A percentile compares a stretch with the other conserved stretches of the same genome.
Evolutionary conservation across 2,329 filamentous ascomycete species (phyloP).

Genomic region (Biscogniauxia mediterranea): DNA sequence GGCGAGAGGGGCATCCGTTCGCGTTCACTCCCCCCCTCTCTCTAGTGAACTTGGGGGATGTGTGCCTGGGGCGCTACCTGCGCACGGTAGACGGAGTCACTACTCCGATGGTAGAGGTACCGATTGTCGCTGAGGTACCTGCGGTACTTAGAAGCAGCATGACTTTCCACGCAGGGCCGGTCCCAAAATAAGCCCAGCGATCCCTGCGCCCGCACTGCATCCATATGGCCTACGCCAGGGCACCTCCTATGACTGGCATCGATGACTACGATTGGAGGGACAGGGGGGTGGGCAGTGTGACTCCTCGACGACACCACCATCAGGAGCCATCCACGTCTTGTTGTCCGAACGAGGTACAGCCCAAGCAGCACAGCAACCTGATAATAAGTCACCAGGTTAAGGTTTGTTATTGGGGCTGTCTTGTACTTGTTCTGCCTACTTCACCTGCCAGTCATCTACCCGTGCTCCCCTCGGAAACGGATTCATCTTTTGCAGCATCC

Average conservation of each 20-base stretch:
- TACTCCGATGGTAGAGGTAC: conserved; percentile 22
- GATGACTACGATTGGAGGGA: conserved; percentile 26
- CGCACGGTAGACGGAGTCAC: conserved; percentile 15
- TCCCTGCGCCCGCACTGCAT: conserved; percentile 28
- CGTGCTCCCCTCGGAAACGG: background rate
- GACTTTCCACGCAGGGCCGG: conserved; percentile 18
- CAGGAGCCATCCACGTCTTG: conserved; percentile 30
- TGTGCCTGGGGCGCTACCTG: background rate
- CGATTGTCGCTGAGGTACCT: conserved; percentile 18
- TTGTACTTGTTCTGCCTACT: background rate
- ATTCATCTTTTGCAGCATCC: background rate
- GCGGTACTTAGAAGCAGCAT: conserved; percentile 18
- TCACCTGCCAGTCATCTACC: background rate
- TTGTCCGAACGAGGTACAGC: conserved; percentile 25
- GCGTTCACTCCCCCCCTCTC: background rate
- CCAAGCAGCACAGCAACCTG: conserved; percentile 16
- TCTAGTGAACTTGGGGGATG: background rate
- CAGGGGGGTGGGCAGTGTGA: conserved; percentile 25
- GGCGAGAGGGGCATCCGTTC: background rate
- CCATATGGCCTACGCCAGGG: conserved; percentile 20
- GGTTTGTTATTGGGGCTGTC: conserved; percentile 1
- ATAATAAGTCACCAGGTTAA: conserved; percentile 17
- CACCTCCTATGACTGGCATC: conserved; percentile 25
- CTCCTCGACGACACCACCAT: conserved; percentile 31
- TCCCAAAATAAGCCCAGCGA: conserved; percentile 28